A percentile compares a stretch with the other conserved stretches of the same genome.
Evolutionary conservation across 2,329 filamentous ascomycete species (phyloP).

Genomic region (Penicillium sp.): DNA sequence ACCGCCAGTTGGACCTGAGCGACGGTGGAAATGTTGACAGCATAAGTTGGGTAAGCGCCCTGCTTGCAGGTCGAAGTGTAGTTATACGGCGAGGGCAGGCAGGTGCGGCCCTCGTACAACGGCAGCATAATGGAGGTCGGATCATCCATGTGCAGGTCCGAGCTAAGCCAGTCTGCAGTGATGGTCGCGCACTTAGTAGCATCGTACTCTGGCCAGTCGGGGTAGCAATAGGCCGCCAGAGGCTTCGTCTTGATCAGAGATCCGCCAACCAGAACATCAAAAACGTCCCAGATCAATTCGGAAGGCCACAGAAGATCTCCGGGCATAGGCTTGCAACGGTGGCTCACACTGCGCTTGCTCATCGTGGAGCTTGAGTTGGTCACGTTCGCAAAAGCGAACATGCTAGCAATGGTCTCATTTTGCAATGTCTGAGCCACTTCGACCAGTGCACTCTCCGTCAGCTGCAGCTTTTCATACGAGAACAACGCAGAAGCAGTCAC

Average conservation of each 20-base stretch:
- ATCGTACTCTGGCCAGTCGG: conserved; percentile 33
- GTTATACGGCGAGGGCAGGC: conserved; percentile 15
- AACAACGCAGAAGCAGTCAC: neutral
- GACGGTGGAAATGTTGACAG: conserved; percentile 32
- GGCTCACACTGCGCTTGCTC: neutral
- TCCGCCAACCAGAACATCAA: neutral
- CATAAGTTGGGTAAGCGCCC: conserved; percentile 29
- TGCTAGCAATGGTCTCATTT: neutral
- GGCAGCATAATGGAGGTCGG: conserved; percentile 22
- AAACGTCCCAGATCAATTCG: neutral
- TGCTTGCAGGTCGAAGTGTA: conserved; percentile 22
- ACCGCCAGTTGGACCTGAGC: conserved; percentile 33
- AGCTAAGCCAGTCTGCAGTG: conserved; percentile 26
- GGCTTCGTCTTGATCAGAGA: conserved; percentile 34
- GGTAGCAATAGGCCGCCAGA: conserved; percentile 36
- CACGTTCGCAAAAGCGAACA: neutral
- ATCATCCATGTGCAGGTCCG: conserved; percentile 15
- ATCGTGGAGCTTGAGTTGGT: neutral
- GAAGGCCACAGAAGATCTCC: neutral
- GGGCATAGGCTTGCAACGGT: neutral
- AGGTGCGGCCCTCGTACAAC: conserved; percentile 21
- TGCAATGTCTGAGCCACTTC: neutral
- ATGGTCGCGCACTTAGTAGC: conserved; percentile 32
- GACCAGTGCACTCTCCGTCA: neutral
- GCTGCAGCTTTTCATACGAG: neutral